Base-by-base conservation (phyloP, 2,329 filamentous ascomycete genomes). In the Chaetomiaceae sp. region DNA sequence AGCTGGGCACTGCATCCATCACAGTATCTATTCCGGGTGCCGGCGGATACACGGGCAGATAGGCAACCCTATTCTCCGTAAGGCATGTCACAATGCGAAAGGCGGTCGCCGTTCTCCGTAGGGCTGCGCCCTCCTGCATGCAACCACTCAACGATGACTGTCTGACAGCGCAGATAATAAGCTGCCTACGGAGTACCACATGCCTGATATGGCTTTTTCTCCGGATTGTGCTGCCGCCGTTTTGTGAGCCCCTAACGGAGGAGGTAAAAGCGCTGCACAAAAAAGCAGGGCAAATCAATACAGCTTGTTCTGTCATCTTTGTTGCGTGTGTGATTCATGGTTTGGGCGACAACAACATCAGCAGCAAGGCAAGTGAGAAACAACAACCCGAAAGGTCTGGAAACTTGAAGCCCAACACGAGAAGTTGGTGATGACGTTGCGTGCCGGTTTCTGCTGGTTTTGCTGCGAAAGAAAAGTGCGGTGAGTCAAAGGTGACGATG, bases 61-160 rank as follows among this genome's bases (percentile, higher is more conserved):
- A 39, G n/a, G 36, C 36, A 52, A 25, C 33, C 48, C 40, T 51
- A 31, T 31, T n/a, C n/a, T n/a, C n/a, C n/a, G n/a, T n/a, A n/a
- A n/a, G n/a, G n/a, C n/a, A n/a, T n/a, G n/a, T n/a, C n/a, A n/a
- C n/a, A n/a, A n/a, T n/a, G n/a, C n/a, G n/a, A n/a, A n/a, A n/a
- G 17, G 23, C 47, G 31, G 48, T 19, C 9, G 27, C 36, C 31
- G 46, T 42, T n/a, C 8, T 39, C 19, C 20, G 31, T 50, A 46
- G 52, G 52, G 52, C 52, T 54, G 52, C 51, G 51, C 51, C 51
- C 43, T 45, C 22, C 51, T 49, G 46, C 51, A 49, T 54, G 51
- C 39, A 44, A 48, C 44, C 47, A 37, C 31, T 23, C 38, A n/a
- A 29, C 22, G 29, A 20, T 31, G n/a, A n/a, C n/a, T n/a, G n/a